These are phyloP conservation scores for Solanum bulbocastanum DNA, from an alignment of 257 asterid species.

Conservation along the genomic window DNA sequence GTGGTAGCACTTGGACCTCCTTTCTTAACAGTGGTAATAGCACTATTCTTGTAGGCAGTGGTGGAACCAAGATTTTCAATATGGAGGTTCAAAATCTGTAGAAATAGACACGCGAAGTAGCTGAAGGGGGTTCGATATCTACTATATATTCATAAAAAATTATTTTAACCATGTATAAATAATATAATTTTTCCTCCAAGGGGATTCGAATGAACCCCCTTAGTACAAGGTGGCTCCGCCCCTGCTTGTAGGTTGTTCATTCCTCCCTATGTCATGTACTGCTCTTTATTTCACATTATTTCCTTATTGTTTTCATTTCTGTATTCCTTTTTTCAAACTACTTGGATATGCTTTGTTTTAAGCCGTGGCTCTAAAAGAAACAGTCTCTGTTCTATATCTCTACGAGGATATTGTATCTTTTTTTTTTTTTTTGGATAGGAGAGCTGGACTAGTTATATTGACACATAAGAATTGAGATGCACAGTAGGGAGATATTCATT, in stretches of 20 bases:
- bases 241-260: neutral
- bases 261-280: neutral
- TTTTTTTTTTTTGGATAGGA: neutral
- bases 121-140: too few relatives aligned
- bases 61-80: too few relatives aligned
- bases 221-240: too few relatives aligned
- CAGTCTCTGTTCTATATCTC: neutral
- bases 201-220: too few relatives aligned
- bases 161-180: too few relatives aligned
- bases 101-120: too few relatives aligned
- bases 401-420: neutral
- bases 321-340: neutral
- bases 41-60: neutral
- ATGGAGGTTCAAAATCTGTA: too few relatives aligned
- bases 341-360: neutral
- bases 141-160: too few relatives aligned
- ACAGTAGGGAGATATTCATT: neutral
- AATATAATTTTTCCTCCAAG: too few relatives aligned
- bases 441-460: neutral
- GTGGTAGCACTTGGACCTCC: neutral
- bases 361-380: neutral
- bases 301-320: neutral
- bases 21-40: neutral
- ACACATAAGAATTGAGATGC: neutral
- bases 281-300: neutral